A percentile compares a stretch with the other conserved stretches of the same genome.
Conservation (phyloP, 2,329 filamentous ascomycete genomes). For the Fusarium pseudocircinatum region DNA sequence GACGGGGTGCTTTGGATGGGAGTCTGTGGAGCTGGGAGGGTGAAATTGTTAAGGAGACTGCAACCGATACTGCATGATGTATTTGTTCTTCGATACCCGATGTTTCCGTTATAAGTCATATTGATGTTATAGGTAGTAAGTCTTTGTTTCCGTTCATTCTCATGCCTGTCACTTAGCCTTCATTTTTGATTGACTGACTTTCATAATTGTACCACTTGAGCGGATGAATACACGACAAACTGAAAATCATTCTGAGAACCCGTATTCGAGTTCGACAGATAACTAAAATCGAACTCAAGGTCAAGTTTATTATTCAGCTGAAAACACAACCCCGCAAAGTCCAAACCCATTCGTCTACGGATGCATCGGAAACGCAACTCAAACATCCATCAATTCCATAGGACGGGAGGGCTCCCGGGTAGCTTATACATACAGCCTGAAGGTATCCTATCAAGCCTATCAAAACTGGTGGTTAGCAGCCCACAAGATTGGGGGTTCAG, state of each 20-base stretch:
- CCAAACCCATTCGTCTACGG: neutral
- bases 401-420: conserved; percentile 11
- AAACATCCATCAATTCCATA: neutral
- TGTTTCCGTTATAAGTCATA: neutral
- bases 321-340: neutral
- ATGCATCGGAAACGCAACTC: conserved; percentile 16
- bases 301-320: neutral
- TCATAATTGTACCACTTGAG: too few species aligned
- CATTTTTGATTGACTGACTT: neutral
- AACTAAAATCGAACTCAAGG: neutral
- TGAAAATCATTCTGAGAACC: neutral
- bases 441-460: neutral
- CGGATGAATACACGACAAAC: neutral
- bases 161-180: neutral
- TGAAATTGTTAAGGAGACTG: conserved; percentile 16
- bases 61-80: neutral
- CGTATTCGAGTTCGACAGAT: neutral
- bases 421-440: neutral
- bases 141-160: neutral
- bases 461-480: conserved; percentile 11
- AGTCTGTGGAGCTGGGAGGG: conserved; percentile 51
- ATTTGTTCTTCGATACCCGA: neutral
- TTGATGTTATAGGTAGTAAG: neutral
- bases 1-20: conserved; percentile 52
- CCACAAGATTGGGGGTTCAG: neutral